Percentiles rank a stretch among this genome's conserved stretches.
Evolutionary conservation across 176 grass and related monocot genomes (phyloP).

Genomic region (Typha latifolia): DNA sequence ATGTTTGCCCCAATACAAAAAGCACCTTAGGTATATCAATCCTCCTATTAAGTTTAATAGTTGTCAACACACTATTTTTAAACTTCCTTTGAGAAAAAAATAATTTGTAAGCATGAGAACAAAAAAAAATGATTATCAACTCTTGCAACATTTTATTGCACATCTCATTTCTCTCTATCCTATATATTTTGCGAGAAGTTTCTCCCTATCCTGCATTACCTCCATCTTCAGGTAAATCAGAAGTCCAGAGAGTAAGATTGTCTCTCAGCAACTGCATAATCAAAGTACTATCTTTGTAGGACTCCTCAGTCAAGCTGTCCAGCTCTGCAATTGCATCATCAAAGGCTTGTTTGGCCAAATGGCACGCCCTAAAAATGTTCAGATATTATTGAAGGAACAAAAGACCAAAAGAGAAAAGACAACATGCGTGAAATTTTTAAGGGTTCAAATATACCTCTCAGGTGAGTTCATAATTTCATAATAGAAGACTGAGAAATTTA

Average conservation of each 20-base stretch:
- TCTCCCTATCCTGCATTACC: not conserved
- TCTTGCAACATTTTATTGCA: no score
- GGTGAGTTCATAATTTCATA: conserved; percentile 26
- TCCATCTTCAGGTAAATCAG: conserved; percentile 21
- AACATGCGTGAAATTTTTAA: not conserved
- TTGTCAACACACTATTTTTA: no score
- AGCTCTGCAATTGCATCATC: conserved; percentile 36
- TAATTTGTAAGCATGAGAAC: no score
- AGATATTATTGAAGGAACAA: not conserved
- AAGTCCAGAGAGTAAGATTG: conserved; percentile 42
- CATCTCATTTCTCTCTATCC: not conserved
- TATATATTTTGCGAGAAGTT: not conserved
- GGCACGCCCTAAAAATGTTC: conserved; percentile 6
- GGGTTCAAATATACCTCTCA: conserved; percentile 9
- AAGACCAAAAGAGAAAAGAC: no score
- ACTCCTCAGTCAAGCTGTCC: conserved; percentile 29
- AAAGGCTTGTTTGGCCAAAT: conserved; percentile 32
- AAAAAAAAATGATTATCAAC: no score
- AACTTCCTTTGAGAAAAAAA: no score
- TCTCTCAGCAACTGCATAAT: conserved; percentile 46
- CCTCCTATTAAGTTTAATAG: no score
- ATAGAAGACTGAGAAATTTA: conserved; percentile 24
- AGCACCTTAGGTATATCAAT: no score
- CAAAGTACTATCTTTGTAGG: conserved; percentile 39
- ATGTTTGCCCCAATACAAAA: no score